phyloP scores from a whole-genome alignment of 371 early-diverging fungal genomes.

The Rhizopus sp. region DNA sequence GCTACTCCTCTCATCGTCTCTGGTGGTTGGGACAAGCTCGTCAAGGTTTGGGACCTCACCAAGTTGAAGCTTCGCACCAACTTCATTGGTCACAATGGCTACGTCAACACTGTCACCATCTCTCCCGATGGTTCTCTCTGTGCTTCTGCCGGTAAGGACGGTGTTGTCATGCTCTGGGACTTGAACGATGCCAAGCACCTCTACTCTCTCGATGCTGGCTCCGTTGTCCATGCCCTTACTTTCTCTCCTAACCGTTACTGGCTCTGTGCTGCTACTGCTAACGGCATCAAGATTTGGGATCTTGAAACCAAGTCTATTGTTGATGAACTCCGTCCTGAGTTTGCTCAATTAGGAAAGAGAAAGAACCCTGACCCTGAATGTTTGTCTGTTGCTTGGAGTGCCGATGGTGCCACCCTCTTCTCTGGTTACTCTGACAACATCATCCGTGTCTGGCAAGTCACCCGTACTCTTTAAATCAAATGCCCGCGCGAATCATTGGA shows the following conservation, averaged over 20 bases:
- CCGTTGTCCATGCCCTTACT: slow-evolving; percentile 94
- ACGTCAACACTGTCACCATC: slow-evolving; percentile 97
- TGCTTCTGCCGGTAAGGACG: slow-evolving; percentile 99
- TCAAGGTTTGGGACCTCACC: slow-evolving; percentile 99
- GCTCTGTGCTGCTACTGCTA: slow-evolving; percentile 98
- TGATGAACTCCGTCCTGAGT: slow-evolving; percentile 94
- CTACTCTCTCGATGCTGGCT: slow-evolving; percentile 97
- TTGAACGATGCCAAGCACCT: slow-evolving; percentile 99
- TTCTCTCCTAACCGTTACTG: slow-evolving; percentile 99
- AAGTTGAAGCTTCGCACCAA: slow-evolving; percentile 98
- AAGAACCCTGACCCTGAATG: slow-evolving; percentile 79
- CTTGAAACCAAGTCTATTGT: slow-evolving; percentile 96
- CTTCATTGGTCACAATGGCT: slow-evolving; percentile 98
- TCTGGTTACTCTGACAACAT: slow-evolving; percentile 97
- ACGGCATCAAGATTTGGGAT: slow-evolving; percentile 99
- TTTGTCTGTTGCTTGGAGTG: slow-evolving; percentile 97
- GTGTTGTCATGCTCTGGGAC: slow-evolving; percentile 99
- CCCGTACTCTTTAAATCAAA: slow-evolving; percentile 57
- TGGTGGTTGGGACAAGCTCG: slow-evolving; percentile 98
- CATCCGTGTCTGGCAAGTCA: slow-evolving; percentile 94
- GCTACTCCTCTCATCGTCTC: slow-evolving; percentile 96
- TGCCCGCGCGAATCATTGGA: background rate
- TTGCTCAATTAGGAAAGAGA: slow-evolving; percentile 71
- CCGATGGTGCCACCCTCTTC: slow-evolving; percentile 97
- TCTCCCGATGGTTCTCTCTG: slow-evolving; percentile 99